Evolutionary conservation across 164 flowering plant species (phyloP), one percentile per base, ranked within the genome.

Genomic region (Kingdonia uniflora): DNA sequence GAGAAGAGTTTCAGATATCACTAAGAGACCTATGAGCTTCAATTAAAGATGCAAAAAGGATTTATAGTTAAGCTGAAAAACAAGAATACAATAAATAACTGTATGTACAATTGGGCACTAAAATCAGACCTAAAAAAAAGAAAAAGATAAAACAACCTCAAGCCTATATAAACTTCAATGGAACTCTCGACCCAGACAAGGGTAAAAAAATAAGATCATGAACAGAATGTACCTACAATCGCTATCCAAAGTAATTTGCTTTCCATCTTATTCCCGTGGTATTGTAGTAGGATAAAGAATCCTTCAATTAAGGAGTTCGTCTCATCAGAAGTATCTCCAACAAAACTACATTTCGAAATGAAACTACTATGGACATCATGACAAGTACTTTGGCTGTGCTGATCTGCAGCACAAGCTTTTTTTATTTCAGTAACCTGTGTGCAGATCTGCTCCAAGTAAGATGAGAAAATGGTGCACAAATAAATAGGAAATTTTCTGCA

Each of bases 181-280:
- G 16, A 11, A 59, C 14, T 20, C 37, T 17, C 5, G 13, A 41
- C 40, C 43, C 48, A 44, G 37, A 47, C 48, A 40, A 14, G 25
- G 52, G 22, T 53, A 13, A 5, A 43, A 55, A 29, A 23, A 3
- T 19, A 19, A 16, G 19, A 17, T 29, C 19, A 20, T 51, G 33
- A 51, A 33, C 21, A 35, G 38, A n/a, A 21, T 51, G 14, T 44
- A 25, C 38, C 37, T 16, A 42, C 15, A 41, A 49, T 29, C 20
- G 23, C 20, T 26, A 39, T 49, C 49, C 54, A 48, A 12, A 19
- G 15, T 25, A 60, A 39, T 6, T 37, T 46, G 52, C 49, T 38
- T 29, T 8, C 35, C 35, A 8, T 29, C 35, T 29, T 29, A 29
- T 8, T 29, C 35, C 4, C 35, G n/a, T 29, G 8, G 35, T 29